Conservation (phyloP, 2,329 filamentous ascomycete genomes). For the Curvularia verruculosa region DNA sequence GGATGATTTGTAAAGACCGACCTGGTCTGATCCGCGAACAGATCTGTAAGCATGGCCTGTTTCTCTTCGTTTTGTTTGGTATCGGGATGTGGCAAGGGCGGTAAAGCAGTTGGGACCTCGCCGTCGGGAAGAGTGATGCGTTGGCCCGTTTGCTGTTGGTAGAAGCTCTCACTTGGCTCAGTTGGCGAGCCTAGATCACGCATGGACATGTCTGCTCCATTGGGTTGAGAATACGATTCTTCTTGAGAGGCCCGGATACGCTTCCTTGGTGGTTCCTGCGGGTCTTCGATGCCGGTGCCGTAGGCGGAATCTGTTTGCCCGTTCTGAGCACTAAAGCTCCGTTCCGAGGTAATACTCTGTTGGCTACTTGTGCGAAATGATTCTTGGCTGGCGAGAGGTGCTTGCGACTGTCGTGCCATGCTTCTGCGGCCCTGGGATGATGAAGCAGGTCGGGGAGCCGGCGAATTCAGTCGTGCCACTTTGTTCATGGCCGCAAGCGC, state of each 20-base stretch:
- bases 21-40: conserved; percentile 60
- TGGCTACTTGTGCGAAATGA: conserved; percentile 76
- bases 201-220: conserved; percentile 63
- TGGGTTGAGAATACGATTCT: conserved; percentile 49
- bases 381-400: conserved; percentile 66
- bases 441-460: conserved; percentile 66
- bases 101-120: conserved; percentile 65
- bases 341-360: conserved; percentile 77
- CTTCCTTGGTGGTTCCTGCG: conserved; percentile 80
- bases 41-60: conserved; percentile 81
- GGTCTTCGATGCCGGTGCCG: conserved; percentile 62
- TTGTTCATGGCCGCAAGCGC: conserved; percentile 97
- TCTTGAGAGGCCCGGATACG: conserved; percentile 62
- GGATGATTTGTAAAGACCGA: conserved; percentile 77
- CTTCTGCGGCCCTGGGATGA: conserved; percentile 70
- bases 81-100: conserved; percentile 66
- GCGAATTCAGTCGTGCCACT: conserved; percentile 84
- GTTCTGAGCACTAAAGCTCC: conserved; percentile 66
- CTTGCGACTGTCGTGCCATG: conserved; percentile 74
- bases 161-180: conserved; percentile 79
- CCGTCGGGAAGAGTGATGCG: conserved; percentile 54
- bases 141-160: conserved; percentile 53
- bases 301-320: conserved; percentile 68
- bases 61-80: conserved; percentile 76
- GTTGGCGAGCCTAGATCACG: conserved; percentile 70